Evolutionary conservation across 1,284 basidiomycete species (phyloP).

Genomic region (Marasmius tenuissimus): DNA sequence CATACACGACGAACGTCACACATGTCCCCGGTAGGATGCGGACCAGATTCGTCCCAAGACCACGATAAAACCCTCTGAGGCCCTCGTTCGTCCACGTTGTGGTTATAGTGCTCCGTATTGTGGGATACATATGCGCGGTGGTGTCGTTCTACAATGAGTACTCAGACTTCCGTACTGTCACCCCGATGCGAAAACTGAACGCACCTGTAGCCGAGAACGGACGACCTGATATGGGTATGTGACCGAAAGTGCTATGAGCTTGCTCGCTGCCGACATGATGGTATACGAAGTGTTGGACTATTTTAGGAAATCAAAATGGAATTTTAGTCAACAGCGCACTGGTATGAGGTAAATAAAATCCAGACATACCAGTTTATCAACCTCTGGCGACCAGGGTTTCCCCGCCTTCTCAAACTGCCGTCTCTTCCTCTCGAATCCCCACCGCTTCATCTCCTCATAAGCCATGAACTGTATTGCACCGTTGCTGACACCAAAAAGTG

Average conservation of each 20-base stretch:
- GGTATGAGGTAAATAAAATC: not conserved
- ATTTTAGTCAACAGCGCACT: too few relatives aligned
- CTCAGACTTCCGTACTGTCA: not conserved
- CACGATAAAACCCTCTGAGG: slow-evolving; percentile 88
- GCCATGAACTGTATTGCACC: slow-evolving; percentile 96
- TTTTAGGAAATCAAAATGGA: not conserved
- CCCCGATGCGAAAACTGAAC: slow-evolving; percentile 18
- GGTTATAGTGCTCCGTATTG: slow-evolving; percentile 78
- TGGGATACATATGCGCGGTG: slow-evolving; percentile 68
- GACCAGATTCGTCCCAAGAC: slow-evolving; percentile 94
- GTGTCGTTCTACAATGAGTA: slow-evolving; percentile 53
- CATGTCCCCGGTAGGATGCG: slow-evolving; percentile 96
- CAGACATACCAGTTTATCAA: slow-evolving; percentile 79
- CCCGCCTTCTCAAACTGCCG: slow-evolving; percentile 60
- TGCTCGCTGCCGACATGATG: slow-evolving; percentile 88
- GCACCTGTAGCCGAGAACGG: slow-evolving; percentile 89
- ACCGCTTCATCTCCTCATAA: slow-evolving; percentile 94
- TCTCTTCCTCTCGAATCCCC: slow-evolving; percentile 80
- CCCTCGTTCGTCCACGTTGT: slow-evolving; percentile 86
- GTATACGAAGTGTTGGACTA: slow-evolving; percentile 96
- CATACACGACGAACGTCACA: slow-evolving; percentile 98
- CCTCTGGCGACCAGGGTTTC: slow-evolving; percentile 62
- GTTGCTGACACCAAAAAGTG: slow-evolving; percentile 92
- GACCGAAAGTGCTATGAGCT: slow-evolving; percentile 79
- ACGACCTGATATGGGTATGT: slow-evolving; percentile 99